phyloP scores from a whole-genome alignment of 192 early-diverging fungal species.

The Coemansia sp. region DNA sequence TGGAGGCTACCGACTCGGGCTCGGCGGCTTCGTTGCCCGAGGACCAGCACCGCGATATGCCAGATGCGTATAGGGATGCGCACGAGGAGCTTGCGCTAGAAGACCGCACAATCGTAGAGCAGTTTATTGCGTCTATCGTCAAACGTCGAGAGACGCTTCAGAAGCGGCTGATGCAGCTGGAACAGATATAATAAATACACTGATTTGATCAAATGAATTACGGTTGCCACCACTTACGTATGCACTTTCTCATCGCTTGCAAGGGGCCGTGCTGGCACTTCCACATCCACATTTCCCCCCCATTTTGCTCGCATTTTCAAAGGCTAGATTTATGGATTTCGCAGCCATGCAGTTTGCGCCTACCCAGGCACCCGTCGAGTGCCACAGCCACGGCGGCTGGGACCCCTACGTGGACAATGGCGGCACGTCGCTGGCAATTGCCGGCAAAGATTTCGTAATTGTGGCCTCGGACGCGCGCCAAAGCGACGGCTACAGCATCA shows the following conservation, averaged over 20 bases:
- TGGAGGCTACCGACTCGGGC: constrained; percentile 41
- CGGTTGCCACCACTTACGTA: no score
- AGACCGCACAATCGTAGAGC: constrained; percentile 49
- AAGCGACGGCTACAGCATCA: constrained; percentile 91
- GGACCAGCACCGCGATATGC: not conserved
- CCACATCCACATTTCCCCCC: no score
- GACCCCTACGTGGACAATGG: constrained; percentile 90
- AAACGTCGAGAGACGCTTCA: constrained; percentile 47
- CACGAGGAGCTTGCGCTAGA: constrained; percentile 31
- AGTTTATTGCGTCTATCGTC: constrained; percentile 50
- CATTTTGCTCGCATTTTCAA: not conserved
- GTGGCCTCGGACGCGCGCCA: constrained; percentile 96
- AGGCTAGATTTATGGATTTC: constrained; percentile 19
- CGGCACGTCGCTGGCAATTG: constrained; percentile 84
- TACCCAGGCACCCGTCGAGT: constrained; percentile 18
- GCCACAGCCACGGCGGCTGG: constrained; percentile 59
- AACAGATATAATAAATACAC: not conserved
- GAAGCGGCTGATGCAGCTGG: constrained; percentile 26
- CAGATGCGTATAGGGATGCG: not conserved
- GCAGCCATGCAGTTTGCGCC: constrained; percentile 10
- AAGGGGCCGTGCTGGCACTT: not conserved
- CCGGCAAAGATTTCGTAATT: constrained; percentile 91
- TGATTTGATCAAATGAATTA: not conserved
- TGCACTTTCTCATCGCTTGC: no score
- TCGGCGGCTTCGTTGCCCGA: not conserved